phyloP scores from a whole-genome alignment of 352 stramenopile genomes.

The Globisporangium barbulae region DNA sequence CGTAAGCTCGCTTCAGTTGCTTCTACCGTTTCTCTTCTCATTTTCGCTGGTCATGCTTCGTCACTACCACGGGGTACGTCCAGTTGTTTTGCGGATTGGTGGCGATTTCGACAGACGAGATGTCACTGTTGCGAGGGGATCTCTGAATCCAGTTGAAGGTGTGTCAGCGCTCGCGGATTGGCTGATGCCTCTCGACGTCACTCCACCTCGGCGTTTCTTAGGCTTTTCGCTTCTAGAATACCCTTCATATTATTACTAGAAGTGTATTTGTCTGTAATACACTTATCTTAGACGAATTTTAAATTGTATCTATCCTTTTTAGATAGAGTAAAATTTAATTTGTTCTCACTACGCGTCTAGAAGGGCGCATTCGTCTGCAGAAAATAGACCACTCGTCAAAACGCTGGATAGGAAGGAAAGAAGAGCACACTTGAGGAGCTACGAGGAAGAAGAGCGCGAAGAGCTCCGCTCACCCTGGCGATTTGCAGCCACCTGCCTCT shows the following conservation, averaged over 20 bases:
- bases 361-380: conserved; percentile 2
- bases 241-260: background rate
- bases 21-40: background rate
- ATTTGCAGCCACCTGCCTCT: background rate
- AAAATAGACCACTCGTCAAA: conserved; percentile 13
- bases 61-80: background rate
- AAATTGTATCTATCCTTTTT: background rate
- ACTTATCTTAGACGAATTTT: too few relatives aligned
- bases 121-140: background rate
- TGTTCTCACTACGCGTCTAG: background rate
- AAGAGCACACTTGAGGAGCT: conserved; percentile 1
- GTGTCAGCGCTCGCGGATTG: conserved; percentile 3
- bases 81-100: background rate
- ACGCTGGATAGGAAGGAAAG: conserved; percentile 10
- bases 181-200: conserved; percentile 4
- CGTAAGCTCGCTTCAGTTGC: background rate
- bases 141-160: background rate
- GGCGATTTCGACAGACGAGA: background rate
- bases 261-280: background rate
- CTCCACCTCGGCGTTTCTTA: background rate
- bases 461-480: background rate
- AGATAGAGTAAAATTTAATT: background rate
- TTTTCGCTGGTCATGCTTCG: background rate
- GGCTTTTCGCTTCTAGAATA: background rate
- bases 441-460: background rate